Conservation (phyloP, 805 yeast species). For the Blastobotrys attinorum region DNA sequence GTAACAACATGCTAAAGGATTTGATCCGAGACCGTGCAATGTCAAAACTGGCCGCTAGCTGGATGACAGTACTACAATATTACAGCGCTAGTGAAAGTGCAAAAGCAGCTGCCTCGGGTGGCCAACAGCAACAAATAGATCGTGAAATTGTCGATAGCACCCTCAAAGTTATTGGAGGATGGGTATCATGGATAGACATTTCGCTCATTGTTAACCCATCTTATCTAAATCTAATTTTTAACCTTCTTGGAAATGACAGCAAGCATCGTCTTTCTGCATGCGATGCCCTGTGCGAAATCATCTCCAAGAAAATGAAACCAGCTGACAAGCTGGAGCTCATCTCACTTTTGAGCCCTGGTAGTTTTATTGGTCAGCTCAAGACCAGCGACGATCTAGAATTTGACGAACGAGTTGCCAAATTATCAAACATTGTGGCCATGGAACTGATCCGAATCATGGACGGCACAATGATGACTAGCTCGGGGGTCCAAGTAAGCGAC, state of each 20-base stretch:
- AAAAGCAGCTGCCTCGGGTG: conserved; percentile 2
- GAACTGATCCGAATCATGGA: conserved; percentile 69
- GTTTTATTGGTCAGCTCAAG: conserved; percentile 37
- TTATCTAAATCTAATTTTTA: conserved; percentile 50
- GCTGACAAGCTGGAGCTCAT: conserved; percentile 62
- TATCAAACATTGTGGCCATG: conserved; percentile 63
- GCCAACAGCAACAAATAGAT: conserved; percentile 17
- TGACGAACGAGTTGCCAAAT: conserved; percentile 65
- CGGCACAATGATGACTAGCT: conserved; percentile 23
- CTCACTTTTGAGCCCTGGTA: conserved; percentile 57
- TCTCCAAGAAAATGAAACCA: conserved; percentile 73
- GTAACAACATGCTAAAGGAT: conserved; percentile 73
- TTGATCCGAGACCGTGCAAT: conserved; percentile 71
- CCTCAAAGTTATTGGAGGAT: conserved; percentile 67
- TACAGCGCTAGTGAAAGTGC: conserved; percentile 24
- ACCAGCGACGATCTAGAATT: conserved; percentile 50
- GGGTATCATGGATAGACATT: conserved; percentile 90
- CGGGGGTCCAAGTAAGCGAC: conserved; percentile 17
- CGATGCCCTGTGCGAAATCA: conserved; percentile 51
- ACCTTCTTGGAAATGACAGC: conserved; percentile 41
- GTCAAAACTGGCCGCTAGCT: conserved; percentile 50
- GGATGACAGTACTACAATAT: conserved; percentile 52
- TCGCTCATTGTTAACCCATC: conserved; percentile 57
- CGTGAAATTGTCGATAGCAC: conserved; percentile 48
- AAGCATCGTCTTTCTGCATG: conserved; percentile 49